These are phyloP conservation scores for Colletotrichum zoysiae DNA, from an alignment of 2,329 filamentous ascomycete species.

Conservation along the genomic window DNA sequence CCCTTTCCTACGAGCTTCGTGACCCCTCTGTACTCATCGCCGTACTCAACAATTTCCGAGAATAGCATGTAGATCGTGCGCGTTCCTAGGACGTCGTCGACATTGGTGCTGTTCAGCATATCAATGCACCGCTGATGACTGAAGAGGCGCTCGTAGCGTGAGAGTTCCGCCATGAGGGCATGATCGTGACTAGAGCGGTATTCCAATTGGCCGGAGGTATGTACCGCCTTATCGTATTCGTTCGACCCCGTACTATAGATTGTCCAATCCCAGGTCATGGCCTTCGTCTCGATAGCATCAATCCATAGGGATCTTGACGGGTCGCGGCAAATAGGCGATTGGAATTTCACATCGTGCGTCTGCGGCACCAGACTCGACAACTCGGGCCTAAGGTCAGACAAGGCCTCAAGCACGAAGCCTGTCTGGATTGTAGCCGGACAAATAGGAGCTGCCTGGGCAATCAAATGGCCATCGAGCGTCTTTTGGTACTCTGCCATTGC, in stretches of 20 bases:
- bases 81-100: not conserved
- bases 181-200: not conserved
- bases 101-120: not conserved
- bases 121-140: not conserved
- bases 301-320: not conserved
- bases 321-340: not conserved
- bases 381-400: not conserved
- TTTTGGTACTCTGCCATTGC: not conserved
- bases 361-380: not conserved
- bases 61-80: not conserved
- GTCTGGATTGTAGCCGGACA: not conserved
- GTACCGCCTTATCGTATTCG: not conserved
- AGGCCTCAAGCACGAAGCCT: not conserved
- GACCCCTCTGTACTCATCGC: constrained; percentile 49
- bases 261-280: not conserved
- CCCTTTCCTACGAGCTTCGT: constrained; percentile 47
- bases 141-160: not conserved
- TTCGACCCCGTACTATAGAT: not conserved
- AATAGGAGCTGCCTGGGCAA: not conserved
- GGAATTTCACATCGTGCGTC: not conserved
- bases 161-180: not conserved
- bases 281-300: not conserved
- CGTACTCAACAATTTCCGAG: not conserved
- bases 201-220: not conserved
- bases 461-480: not conserved